A percentile compares a stretch with the other conserved stretches of the same genome.
These are phyloP conservation scores for Metschnikowia borealis DNA, from an alignment of 805 yeast genomes.

Conservation along the genomic window DNA sequence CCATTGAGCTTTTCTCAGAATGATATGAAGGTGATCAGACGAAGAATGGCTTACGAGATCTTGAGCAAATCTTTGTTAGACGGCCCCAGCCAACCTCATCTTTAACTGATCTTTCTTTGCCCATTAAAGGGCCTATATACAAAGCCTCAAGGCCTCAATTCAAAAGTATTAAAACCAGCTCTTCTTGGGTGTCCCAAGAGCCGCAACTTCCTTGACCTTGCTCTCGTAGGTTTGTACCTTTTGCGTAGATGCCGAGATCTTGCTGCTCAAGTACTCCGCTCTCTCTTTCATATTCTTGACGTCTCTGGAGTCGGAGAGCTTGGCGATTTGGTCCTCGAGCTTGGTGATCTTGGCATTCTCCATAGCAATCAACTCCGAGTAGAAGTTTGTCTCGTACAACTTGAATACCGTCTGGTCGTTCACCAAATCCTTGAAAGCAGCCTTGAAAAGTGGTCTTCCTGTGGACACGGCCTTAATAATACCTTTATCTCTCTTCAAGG, in stretches of 20 bases:
- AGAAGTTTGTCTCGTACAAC: conserved; percentile 60
- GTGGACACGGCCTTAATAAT: conserved; percentile 61
- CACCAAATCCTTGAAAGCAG: conserved; percentile 70
- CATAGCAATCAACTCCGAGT: conserved; percentile 48
- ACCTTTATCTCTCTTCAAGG: conserved; percentile 74
- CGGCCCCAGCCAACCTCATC: conserved; percentile 9
- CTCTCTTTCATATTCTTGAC: conserved; percentile 57
- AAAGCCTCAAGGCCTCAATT: not conserved
- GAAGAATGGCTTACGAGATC: conserved; percentile 65
- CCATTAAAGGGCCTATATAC: not conserved
- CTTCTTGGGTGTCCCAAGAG: conserved; percentile 6
- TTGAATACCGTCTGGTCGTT: conserved; percentile 53
- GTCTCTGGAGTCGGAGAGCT: conserved; percentile 48
- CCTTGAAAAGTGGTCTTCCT: conserved; percentile 78
- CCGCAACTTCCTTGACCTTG: conserved; percentile 22
- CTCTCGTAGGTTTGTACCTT: conserved; percentile 32
- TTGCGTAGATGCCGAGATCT: conserved; percentile 58
- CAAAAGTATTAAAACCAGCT: conserved; percentile 8
- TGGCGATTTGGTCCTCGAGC: conserved; percentile 69
- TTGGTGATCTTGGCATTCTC: conserved; percentile 61
- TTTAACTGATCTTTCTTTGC: not conserved
- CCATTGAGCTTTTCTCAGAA: conserved; percentile 54
- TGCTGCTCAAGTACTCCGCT: conserved; percentile 60
- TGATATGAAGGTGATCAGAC: conserved; percentile 67
- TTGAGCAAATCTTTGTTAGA: conserved; percentile 29